Evolutionary conservation across 1,284 basidiomycete species (phyloP).

Genomic region (Malassezia restricta): DNA sequence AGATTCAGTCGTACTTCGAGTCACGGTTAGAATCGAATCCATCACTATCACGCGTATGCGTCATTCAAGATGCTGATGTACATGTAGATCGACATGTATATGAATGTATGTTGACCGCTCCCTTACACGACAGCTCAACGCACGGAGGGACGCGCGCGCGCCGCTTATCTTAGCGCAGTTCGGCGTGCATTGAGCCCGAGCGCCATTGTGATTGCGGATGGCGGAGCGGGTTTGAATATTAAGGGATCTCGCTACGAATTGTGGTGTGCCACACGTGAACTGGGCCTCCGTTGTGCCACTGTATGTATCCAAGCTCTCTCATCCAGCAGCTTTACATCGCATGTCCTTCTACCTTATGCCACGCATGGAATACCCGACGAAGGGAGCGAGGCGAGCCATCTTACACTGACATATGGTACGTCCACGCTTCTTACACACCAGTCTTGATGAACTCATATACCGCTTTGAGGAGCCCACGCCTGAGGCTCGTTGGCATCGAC

Average conservation of each 20-base stretch:
- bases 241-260: slow-evolving; percentile 91
- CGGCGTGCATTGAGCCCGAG: slow-evolving; percentile 62
- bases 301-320: slow-evolving; percentile 52
- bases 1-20: slow-evolving; percentile 59
- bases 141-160: slow-evolving; percentile 77
- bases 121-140: slow-evolving; percentile 55
- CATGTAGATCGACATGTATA: slow-evolving; percentile 60
- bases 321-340: slow-evolving; percentile 53
- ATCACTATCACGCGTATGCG: slow-evolving; percentile 47
- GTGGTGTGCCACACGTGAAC: slow-evolving; percentile 85
- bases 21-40: slow-evolving; percentile 51
- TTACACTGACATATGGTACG: slow-evolving; percentile 51
- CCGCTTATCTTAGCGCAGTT: slow-evolving; percentile 70
- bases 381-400: slow-evolving; percentile 33
- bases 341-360: slow-evolving; percentile 52
- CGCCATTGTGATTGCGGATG: slow-evolving; percentile 73
- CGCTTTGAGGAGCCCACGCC: slow-evolving; percentile 92
- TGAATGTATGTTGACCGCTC: slow-evolving; percentile 13
- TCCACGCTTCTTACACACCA: slow-evolving; percentile 53
- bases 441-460: slow-evolving; percentile 74
- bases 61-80: slow-evolving; percentile 69
- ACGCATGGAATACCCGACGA: slow-evolving; percentile 58
- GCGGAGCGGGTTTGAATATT: slow-evolving; percentile 74
- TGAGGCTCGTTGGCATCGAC: slow-evolving; percentile 94
- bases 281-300: slow-evolving; percentile 71